phyloP scores from a whole-genome alignment of 768 basidiomycete species.

The Kwoniella sp. region DNA sequence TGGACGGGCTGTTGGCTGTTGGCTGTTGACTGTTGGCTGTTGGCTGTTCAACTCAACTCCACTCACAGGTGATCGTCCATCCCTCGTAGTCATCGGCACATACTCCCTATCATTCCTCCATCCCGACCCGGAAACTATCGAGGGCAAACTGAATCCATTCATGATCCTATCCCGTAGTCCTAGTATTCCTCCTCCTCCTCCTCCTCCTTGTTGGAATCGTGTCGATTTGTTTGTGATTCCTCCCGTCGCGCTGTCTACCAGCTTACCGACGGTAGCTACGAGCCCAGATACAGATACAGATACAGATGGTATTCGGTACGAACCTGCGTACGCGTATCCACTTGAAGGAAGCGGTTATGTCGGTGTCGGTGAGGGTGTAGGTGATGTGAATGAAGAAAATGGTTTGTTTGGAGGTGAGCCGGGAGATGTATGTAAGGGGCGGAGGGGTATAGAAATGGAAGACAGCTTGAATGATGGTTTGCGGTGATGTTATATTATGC shows the following conservation, averaged over 20 bases:
- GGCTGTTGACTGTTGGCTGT: too few relatives aligned
- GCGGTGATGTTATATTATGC: not conserved
- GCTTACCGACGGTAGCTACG: not conserved
- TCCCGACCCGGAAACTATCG: not conserved
- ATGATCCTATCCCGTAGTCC: not conserved
- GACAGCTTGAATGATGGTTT: not conserved
- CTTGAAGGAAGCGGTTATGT: too few relatives aligned
- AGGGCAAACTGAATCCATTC: not conserved
- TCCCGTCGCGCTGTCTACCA: not conserved
- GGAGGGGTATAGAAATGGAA: not conserved
- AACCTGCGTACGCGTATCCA: too few relatives aligned
- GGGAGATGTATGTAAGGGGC: not conserved
- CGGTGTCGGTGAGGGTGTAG: not conserved
- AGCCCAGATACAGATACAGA: not conserved
- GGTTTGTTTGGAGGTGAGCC: too few relatives aligned
- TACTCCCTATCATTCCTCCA: conserved; percentile 13
- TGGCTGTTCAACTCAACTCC: not conserved
- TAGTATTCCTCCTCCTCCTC: not conserved
- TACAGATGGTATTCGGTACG: too few relatives aligned
- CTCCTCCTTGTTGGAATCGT: too few relatives aligned
- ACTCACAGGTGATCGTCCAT: conserved; percentile 8
- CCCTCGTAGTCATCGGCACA: conserved; percentile 18
- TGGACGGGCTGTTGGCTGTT: not conserved
- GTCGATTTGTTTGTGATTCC: too few relatives aligned
- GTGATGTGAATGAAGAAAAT: too few relatives aligned